Percentiles rank a stretch among this genome's conserved stretches.
Evolutionary conservation across 176 grass and related monocot species (phyloP).

Genomic region (Carex littledalei): DNA sequence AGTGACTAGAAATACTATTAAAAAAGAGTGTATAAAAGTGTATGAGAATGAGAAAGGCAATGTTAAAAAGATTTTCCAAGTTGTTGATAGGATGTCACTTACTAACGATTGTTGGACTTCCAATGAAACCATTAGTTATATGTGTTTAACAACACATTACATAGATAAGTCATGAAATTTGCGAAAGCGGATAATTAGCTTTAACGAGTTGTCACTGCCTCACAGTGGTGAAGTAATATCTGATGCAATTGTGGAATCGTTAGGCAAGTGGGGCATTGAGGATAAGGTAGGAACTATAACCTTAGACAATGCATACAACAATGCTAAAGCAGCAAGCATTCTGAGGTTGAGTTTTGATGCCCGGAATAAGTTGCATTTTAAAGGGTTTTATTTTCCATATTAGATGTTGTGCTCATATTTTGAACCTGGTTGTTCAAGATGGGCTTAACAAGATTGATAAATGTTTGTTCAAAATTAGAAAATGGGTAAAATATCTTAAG

Average conservation of each 20-base stretch:
- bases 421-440: constrained; percentile 19
- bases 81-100: no score
- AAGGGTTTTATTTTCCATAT: not conserved
- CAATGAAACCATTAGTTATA: no score
- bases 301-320: not conserved
- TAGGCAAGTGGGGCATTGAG: not conserved
- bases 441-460: not conserved
- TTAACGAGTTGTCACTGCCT: not conserved
- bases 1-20: no score
- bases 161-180: no score
- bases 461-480: no score
- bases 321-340: not conserved
- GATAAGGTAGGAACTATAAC: not conserved
- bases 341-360: not conserved
- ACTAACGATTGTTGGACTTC: no score
- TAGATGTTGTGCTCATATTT: constrained; percentile 5
- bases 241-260: not conserved
- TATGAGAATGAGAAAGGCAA: no score
- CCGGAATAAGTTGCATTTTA: not conserved
- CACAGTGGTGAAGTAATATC: not conserved
- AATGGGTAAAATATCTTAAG: no score
- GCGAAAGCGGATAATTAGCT: no score
- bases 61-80: no score
- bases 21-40: no score
- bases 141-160: no score